These are phyloP conservation scores for Pestalotiopsis sp. DNA, from an alignment of 2,329 filamentous ascomycete genomes.

Conservation along the genomic window DNA sequence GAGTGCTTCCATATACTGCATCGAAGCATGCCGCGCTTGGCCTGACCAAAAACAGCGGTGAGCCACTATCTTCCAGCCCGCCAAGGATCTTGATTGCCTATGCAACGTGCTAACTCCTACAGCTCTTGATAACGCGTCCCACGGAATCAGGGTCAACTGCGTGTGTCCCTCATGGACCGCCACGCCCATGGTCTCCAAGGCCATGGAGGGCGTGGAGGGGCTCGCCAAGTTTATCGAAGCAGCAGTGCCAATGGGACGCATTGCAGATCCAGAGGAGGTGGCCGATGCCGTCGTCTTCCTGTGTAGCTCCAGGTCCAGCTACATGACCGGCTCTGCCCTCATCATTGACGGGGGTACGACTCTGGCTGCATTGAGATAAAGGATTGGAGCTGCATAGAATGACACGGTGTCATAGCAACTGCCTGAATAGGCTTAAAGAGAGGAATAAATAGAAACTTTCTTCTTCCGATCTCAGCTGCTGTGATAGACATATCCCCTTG, in stretches of 20 bases:
- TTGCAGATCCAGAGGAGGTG: neutral
- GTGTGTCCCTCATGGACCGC: constrained; percentile 29
- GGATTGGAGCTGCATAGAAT: too few species aligned
- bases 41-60: neutral
- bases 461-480: too few species aligned
- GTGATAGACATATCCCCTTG: too few species aligned
- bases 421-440: neutral
- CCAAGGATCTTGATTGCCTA: neutral
- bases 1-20: constrained; percentile 1
- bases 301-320: constrained; percentile 10
- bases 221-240: neutral
- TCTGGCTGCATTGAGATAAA: neutral
- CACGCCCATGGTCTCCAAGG: constrained; percentile 26
- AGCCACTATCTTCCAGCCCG: neutral
- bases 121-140: constrained; percentile 23
- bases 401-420: neutral
- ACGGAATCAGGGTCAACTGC: constrained; percentile 28
- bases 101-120: neutral
- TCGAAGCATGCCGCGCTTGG: constrained; percentile 8
- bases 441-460: too few species aligned
- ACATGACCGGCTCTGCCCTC: neutral
- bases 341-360: constrained; percentile 6
- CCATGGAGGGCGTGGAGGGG: constrained; percentile 15
- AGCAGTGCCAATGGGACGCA: neutral
- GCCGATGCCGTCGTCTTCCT: constrained; percentile 5